phyloP scores from a whole-genome alignment of 2,329 filamentous ascomycete genomes.

The Blastomyces silverae region DNA sequence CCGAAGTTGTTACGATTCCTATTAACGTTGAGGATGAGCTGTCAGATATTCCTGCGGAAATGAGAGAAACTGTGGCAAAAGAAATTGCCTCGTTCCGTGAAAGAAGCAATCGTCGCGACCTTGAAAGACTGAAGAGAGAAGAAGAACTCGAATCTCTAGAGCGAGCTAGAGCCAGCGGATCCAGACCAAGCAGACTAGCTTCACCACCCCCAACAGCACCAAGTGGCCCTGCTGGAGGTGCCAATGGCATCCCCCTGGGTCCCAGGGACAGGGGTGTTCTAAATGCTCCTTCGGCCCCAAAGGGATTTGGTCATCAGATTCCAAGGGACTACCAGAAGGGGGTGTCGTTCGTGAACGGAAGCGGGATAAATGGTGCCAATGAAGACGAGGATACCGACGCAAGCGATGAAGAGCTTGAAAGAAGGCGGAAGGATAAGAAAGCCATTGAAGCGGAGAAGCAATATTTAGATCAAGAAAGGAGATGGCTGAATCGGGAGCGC shows the following conservation, averaged over 20 bases:
- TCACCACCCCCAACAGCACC: conserved; percentile 62
- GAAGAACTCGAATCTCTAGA: conserved; percentile 89
- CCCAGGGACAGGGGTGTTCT: conserved; percentile 61
- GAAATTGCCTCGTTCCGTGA: conserved; percentile 95
- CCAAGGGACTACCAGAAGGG: conserved; percentile 69
- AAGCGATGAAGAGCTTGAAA: conserved; percentile 77
- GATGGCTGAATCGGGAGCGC: conserved; percentile 85
- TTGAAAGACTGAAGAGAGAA: conserved; percentile 79
- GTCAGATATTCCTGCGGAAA: conserved; percentile 89
- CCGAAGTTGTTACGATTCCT: conserved; percentile 85
- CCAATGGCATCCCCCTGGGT: conserved; percentile 71
- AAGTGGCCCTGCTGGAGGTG: conserved; percentile 54
- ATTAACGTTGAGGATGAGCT: conserved; percentile 85
- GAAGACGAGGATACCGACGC: conserved; percentile 79
- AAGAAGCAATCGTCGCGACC: conserved; percentile 76
- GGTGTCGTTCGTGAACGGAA: conserved; percentile 75
- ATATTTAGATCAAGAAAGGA: conserved; percentile 77
- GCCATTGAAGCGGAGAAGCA: conserved; percentile 69
- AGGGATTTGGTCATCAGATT: conserved; percentile 56
- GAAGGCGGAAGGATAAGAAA: conserved; percentile 62
- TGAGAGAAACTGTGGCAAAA: conserved; percentile 87
- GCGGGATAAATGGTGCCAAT: conserved; percentile 56
- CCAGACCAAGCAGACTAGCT: conserved; percentile 59
- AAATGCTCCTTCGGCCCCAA: conserved; percentile 69
- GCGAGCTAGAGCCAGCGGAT: conserved; percentile 57